phyloP scores from a whole-genome alignment of 129 eudicot genomes.

The Flaveria linearis region DNA sequence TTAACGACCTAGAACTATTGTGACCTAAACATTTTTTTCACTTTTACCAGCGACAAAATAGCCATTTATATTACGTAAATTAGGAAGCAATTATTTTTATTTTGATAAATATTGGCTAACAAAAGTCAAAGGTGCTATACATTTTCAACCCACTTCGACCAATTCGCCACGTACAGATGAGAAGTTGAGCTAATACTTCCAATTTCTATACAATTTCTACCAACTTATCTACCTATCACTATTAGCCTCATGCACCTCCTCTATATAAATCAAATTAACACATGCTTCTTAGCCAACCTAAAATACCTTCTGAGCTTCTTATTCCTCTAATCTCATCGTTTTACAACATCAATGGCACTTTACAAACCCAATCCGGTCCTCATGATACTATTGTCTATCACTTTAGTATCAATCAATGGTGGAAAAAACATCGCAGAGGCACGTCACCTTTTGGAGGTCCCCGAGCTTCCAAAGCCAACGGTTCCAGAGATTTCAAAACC shows the following conservation, averaged over 20 bases:
- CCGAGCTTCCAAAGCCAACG: conserved; percentile 1
- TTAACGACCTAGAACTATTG: too few relatives aligned
- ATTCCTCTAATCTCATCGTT: too few relatives aligned
- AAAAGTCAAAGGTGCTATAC: too few relatives aligned
- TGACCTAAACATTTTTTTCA: too few relatives aligned
- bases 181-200: conserved; percentile 12
- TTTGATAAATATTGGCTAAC: too few relatives aligned
- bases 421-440: conserved; percentile 8
- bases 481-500: too few relatives aligned
- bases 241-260: too few relatives aligned
- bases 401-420: conserved; percentile 2
- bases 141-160: too few relatives aligned
- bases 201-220: background rate
- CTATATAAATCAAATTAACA: too few relatives aligned
- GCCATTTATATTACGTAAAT: too few relatives aligned
- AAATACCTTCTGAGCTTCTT: background rate
- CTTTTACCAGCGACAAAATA: too few relatives aligned
- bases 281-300: background rate
- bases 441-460: conserved; percentile 30
- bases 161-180: background rate
- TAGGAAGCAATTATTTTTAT: too few relatives aligned
- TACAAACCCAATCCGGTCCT: background rate
- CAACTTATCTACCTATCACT: background rate
- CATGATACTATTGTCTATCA: conserved; percentile 19
- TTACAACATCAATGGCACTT: conserved; percentile 22